These are phyloP conservation scores for Nitzschia putrida DNA, from an alignment of 108 stramenopile species.

Conservation along the genomic window DNA sequence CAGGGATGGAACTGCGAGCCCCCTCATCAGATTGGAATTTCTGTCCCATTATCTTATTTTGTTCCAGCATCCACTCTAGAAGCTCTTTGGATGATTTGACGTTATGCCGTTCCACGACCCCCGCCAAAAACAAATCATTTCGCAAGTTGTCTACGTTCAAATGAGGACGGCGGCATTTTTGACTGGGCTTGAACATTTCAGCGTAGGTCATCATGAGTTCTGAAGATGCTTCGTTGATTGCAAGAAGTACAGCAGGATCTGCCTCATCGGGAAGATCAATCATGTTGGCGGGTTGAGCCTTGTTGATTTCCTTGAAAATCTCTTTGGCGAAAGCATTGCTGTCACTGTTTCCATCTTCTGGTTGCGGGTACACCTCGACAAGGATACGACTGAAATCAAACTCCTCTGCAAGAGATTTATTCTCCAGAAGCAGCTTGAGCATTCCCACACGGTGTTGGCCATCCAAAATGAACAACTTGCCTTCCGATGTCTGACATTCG, in stretches of 20 bases:
- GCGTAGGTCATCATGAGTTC: conserved; percentile 49
- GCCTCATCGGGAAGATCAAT: conserved; percentile 78
- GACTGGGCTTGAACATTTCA: conserved; percentile 83
- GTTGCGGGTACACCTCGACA: conserved; percentile 72
- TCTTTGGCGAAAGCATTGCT: conserved; percentile 47
- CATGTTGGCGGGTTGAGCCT: conserved; percentile 80
- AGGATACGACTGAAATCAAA: conserved; percentile 72
- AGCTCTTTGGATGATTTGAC: conserved; percentile 50
- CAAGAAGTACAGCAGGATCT: conserved; percentile 50
- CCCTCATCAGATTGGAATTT: conserved; percentile 8
- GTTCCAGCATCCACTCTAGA: conserved; percentile 59
- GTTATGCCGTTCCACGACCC: conserved; percentile 57
- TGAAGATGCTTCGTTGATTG: conserved; percentile 65
- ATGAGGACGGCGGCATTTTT: conserved; percentile 79
- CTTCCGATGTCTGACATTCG: conserved; percentile 44
- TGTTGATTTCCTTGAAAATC: conserved; percentile 87
- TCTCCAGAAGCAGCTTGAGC: conserved; percentile 65
- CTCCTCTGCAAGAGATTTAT: conserved; percentile 22
- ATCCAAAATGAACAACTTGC: conserved; percentile 72
- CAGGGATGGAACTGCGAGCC: conserved; percentile 21
- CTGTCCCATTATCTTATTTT: conserved; percentile 47
- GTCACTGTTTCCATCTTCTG: conserved; percentile 2
- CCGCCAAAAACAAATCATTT: conserved; percentile 78
- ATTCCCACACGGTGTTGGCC: conserved; percentile 90
- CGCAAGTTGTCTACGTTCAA: conserved; percentile 85